These are phyloP conservation scores for Solanum tarijense DNA, from an alignment of 257 asterid species.

Conservation along the genomic window DNA sequence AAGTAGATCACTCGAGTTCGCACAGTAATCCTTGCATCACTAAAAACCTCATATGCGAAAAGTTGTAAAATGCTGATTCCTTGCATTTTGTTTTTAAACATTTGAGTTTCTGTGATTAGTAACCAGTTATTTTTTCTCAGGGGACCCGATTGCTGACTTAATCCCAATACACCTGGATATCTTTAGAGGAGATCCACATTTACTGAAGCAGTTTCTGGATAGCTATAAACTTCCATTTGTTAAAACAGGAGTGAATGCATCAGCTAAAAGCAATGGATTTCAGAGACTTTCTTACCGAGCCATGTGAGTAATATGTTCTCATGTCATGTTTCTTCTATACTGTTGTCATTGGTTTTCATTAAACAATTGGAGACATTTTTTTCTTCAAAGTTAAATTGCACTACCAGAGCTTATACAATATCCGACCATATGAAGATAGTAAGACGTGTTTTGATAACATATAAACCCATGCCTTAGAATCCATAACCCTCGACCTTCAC, in stretches of 20 bases:
- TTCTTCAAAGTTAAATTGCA: background rate
- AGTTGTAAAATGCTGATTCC: background rate
- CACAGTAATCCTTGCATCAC: background rate
- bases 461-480: background rate
- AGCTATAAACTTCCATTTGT: conserved; percentile 63
- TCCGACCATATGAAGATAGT: background rate
- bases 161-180: conserved; percentile 75
- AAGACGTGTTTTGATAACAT: background rate
- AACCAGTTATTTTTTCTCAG: conserved; percentile 27
- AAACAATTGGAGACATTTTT: background rate
- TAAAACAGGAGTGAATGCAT: conserved; percentile 23
- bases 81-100: background rate
- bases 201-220: conserved; percentile 61
- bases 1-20: background rate
- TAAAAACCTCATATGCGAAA: background rate
- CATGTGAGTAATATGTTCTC: conserved; percentile 47
- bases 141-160: conserved; percentile 77
- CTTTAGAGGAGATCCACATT: conserved; percentile 68
- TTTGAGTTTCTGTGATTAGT: background rate
- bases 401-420: background rate
- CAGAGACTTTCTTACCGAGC: conserved; percentile 58
- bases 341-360: background rate
- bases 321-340: background rate
- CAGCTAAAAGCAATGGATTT: conserved; percentile 21
- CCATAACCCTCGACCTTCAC: background rate